Percentiles rank a stretch among this genome's conserved stretches.
Conservation (phyloP, 2,329 filamentous ascomycete genomes). For the Ceratocystis variospora region DNA sequence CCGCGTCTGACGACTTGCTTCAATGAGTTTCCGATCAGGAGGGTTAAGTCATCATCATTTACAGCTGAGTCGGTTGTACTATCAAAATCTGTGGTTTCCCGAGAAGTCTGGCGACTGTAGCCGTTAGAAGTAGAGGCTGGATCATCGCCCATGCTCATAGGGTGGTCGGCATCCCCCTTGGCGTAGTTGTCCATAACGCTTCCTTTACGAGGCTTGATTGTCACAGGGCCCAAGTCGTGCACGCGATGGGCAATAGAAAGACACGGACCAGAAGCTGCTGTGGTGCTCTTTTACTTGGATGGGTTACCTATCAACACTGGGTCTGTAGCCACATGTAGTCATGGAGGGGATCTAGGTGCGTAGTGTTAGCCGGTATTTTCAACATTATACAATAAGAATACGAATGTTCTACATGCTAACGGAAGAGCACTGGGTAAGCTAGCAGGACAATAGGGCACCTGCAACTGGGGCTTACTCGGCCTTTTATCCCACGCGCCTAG, state of each 20-base stretch:
- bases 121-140: slow-evolving; percentile 13
- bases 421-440: too few relatives aligned
- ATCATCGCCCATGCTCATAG: slow-evolving; percentile 31
- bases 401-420: too few relatives aligned
- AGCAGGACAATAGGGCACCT: neutral
- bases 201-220: neutral
- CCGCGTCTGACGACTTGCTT: slow-evolving; percentile 32
- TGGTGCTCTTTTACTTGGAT: neutral
- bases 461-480: neutral
- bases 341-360: neutral
- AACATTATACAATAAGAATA: neutral
- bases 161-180: slow-evolving; percentile 34
- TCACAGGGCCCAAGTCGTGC: neutral
- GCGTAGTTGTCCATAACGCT: slow-evolving; percentile 22
- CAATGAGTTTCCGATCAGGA: slow-evolving; percentile 22
- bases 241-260: neutral
- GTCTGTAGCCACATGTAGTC: neutral
- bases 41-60: slow-evolving; percentile 20
- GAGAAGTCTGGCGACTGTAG: slow-evolving; percentile 12
- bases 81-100: slow-evolving; percentile 13
- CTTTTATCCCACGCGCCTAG: neutral
- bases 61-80: slow-evolving; percentile 19
- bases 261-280: neutral
- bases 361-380: neutral
- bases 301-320: neutral